phyloP scores from a whole-genome alignment of 2,329 filamentous ascomycete genomes.

The Arthrobotrys sinensis region DNA sequence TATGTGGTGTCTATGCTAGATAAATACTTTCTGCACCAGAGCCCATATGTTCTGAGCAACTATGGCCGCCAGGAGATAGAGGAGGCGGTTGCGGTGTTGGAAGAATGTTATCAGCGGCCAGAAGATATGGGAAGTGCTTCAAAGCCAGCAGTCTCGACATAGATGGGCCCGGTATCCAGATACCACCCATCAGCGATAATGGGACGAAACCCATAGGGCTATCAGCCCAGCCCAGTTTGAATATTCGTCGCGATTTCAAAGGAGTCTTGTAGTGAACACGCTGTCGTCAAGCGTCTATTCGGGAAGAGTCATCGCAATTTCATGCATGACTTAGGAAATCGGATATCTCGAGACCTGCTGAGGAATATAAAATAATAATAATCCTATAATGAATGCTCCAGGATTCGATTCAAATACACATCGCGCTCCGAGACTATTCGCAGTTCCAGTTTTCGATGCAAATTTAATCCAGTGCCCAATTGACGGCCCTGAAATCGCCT shows the following conservation, averaged over 20 bases:
- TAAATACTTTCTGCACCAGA: slow-evolving; percentile 12
- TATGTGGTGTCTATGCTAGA: slow-evolving; percentile 8
- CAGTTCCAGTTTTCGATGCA: too few relatives aligned
- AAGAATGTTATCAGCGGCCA: slow-evolving; percentile 22
- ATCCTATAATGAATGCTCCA: too few relatives aligned
- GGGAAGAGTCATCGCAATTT: neutral
- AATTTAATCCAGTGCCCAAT: too few relatives aligned
- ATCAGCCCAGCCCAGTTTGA: too few relatives aligned
- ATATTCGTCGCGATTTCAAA: neutral
- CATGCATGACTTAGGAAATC: too few relatives aligned
- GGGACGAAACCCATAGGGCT: neutral
- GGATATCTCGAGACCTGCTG: too few relatives aligned
- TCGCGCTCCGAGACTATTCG: too few relatives aligned
- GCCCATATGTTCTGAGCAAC: neutral
- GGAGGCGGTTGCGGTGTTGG: neutral
- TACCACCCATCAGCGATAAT: neutral
- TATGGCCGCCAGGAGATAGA: neutral
- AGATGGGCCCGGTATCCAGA: too few relatives aligned
- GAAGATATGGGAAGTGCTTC: slow-evolving; percentile 35
- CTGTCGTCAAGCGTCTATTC: neutral
- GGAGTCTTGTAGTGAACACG: neutral
- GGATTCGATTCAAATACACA: too few relatives aligned
- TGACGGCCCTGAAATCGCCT: too few relatives aligned
- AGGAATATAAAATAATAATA: too few relatives aligned
- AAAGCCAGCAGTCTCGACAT: neutral